Evolutionary conservation across 1,284 basidiomycete genomes (phyloP).

Genomic region (Retiboletus flavoniger): DNA sequence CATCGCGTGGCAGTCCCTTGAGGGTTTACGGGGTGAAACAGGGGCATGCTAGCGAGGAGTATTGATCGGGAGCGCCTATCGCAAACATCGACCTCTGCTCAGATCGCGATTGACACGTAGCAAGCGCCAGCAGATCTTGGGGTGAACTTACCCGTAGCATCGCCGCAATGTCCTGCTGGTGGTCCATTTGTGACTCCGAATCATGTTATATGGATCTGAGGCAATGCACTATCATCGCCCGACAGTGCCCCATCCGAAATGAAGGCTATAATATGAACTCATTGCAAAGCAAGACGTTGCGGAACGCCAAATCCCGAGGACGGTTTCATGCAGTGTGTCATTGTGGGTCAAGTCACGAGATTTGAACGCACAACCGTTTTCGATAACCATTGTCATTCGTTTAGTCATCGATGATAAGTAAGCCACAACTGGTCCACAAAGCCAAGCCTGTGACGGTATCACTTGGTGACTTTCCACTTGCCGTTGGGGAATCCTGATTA

Average conservation of each 20-base stretch:
- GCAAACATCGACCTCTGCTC: neutral
- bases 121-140: neutral
- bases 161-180: conserved; percentile 1
- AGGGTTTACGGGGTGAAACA: conserved; percentile 16
- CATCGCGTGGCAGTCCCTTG: neutral
- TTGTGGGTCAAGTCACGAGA: neutral
- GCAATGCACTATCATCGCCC: conserved; percentile 3
- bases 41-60: neutral
- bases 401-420: neutral
- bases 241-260: neutral
- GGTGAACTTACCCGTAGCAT: conserved; percentile 1
- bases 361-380: neutral
- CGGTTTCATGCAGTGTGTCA: neutral
- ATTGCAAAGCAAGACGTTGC: conserved; percentile 6
- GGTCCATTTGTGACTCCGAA: neutral
- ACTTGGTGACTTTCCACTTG: neutral
- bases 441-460: neutral
- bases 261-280: neutral
- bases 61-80: neutral
- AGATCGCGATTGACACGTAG: conserved; percentile 4
- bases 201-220: neutral
- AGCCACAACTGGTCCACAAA: neutral
- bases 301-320: neutral
- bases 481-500: neutral
- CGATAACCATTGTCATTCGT: neutral